Base-by-base conservation (phyloP, 2,329 filamentous ascomycete species). In the Pyrenophora seminiperda region DNA sequence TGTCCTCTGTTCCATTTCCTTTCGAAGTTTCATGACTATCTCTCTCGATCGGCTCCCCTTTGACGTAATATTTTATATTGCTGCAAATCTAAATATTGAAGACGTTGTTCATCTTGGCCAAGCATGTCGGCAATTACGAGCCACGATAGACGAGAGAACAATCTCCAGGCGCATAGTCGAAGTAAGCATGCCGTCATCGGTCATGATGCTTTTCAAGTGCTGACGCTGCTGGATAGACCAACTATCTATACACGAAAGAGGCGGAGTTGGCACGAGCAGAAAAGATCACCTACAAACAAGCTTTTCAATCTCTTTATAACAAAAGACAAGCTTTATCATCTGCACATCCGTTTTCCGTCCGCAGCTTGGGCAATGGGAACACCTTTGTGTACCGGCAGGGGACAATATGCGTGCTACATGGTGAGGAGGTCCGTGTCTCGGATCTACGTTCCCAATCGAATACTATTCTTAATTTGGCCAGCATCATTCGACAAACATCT, bases 311-410 rank as follows among this genome's bases (percentile, higher is more conserved):
- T 37, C 75, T 87, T 7, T 81, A 83, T 53, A 86, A 87, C 64
- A 77, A 85, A 40, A 78, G 81, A 43, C 71, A 81, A 42, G 84
- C 88, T 17, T 75, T 89, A 39, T 78, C 83, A 3, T 78, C 77
- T 17, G 85, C 84, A 4, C 72, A 77, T 24, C 89, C 89, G 0
- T 90, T 83, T 64, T 78, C 82, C 0, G 80, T 81, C 13, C 80
- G 80, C 2, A 74, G 85, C 0, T 65, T 90, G 24, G 87, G 81
- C 3, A 75, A 83, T 43, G 85, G 81, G 3, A 79, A 83, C 18
- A 76, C 78, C 3, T 90, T 86, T 68, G 68, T 85, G 2, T 90
- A 88, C 65, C 75, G 77, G 14, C 78, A 83, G 49, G 86, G 88
- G 5, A 77, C 83, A 9, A 73, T 91, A 13, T 89, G 86, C 59